Base-by-base conservation (phyloP, 2,329 filamentous ascomycete genomes). In the Paradendryphiella salina region DNA sequence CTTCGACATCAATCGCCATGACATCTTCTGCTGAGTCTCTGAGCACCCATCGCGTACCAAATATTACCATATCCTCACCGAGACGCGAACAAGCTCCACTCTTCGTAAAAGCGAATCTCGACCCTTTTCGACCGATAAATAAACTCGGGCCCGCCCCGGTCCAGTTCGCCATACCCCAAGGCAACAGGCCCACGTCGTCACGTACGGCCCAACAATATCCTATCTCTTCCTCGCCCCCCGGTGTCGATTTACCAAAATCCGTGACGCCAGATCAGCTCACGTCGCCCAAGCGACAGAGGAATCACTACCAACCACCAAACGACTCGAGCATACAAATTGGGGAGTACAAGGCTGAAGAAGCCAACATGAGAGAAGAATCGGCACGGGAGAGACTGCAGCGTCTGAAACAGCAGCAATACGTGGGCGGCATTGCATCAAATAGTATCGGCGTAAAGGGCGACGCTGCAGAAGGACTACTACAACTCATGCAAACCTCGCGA, bases 401-500 rank as follows among this genome's bases (percentile, higher is more conserved):
- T 39, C 58, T 65, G 59, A 66, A 60, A 46, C 59, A 64, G 40
- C 60, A 70, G 39, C 61, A 60, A 26, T 66, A 62, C 29, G 57
- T 64, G 21, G 69, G 65, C 18, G 64, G 67, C 9, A 72, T 79
- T 42, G 75, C 75, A 41, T 23, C 29, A 21, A 33, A 23, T 42
- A 80, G 75, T 53, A 80, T 75, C 63, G 76, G 75, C 14, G 72
- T 79, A 31, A 77, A 76, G 50, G 80, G 77, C 3, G 74, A 77
- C 36, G 81, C 81, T 7, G 81, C 77, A 10, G 79, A 77, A 61
- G 82, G 79, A 6, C 63, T 85, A 58, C 60, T 84, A 54, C 79
- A 77, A 53, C 67, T 84, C 46, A 72, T 68, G 70, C 61, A 57
- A 28, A 64, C 59, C 23, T 49, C 50, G 43, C 59, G 63, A 50